phyloP scores from a whole-genome alignment of 2,329 filamentous ascomycete species.

The Rhynchosporium agropyri region DNA sequence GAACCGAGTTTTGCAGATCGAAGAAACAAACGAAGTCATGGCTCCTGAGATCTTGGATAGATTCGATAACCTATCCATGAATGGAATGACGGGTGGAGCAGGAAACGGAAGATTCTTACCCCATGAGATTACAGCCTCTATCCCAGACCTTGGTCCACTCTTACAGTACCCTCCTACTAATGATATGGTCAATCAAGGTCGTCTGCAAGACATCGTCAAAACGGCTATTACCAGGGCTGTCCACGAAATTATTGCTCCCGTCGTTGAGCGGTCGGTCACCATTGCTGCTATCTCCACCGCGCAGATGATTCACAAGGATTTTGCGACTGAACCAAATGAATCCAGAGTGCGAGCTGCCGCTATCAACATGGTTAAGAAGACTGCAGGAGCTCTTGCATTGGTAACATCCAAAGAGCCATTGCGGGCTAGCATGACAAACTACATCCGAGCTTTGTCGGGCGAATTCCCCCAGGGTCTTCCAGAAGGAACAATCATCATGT shows the following conservation, averaged over 20 bases:
- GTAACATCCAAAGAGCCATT: slow-evolving; percentile 99
- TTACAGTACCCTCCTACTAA: slow-evolving; percentile 81
- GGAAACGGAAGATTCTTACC: slow-evolving; percentile 75
- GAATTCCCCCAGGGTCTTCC: slow-evolving; percentile 79
- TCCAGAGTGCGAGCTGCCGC: slow-evolving; percentile 83
- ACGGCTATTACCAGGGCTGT: slow-evolving; percentile 87
- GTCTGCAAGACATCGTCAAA: slow-evolving; percentile 76
- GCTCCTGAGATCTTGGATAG: slow-evolving; percentile 72
- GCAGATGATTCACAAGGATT: slow-evolving; percentile 95
- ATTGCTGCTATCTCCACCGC: slow-evolving; percentile 97
- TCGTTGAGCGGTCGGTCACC: slow-evolving; percentile 95
- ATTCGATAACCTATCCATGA: slow-evolving; percentile 82
- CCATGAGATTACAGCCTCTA: slow-evolving; percentile 73
- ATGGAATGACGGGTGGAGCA: slow-evolving; percentile 69
- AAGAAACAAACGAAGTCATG: slow-evolving; percentile 58
- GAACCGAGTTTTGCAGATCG: slow-evolving; percentile 66
- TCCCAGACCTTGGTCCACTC: slow-evolving; percentile 81
- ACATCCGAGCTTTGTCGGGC: slow-evolving; percentile 73
- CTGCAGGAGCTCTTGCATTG: slow-evolving; percentile 88
- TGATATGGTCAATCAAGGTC: slow-evolving; percentile 71
- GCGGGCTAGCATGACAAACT: slow-evolving; percentile 95
- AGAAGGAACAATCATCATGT: slow-evolving; percentile 96
- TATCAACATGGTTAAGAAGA: slow-evolving; percentile 91
- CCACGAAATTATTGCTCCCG: slow-evolving; percentile 94
- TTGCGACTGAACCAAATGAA: slow-evolving; percentile 89